Evolutionary conservation across 1,139 yeast species (phyloP).

Genomic region (Debaryomyces robertsiae): DNA sequence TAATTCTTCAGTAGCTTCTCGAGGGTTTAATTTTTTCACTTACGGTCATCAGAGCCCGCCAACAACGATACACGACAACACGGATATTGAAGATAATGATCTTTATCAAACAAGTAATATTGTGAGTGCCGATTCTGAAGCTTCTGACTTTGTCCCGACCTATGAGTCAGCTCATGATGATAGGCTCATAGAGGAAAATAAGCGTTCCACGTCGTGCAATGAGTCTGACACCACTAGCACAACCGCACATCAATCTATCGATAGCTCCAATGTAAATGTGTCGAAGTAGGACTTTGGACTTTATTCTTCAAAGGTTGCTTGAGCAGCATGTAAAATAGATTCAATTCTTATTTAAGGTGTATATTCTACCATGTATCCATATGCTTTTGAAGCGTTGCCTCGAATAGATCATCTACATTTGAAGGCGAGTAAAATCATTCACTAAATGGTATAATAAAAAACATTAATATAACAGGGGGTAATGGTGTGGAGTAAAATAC

Average conservation of each 20-base stretch:
- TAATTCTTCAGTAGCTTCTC: conserved; percentile 8
- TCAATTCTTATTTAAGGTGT: no score
- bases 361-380: no score
- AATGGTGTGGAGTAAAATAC: background rate
- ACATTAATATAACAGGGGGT: conserved; percentile 3
- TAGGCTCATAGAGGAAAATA: conserved; percentile 18
- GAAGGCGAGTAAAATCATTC: no score
- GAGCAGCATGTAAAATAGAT: no score
- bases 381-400: no score
- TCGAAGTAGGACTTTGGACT: no score
- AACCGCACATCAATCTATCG: background rate
- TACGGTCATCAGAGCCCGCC: conserved; percentile 14
- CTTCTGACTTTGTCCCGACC: conserved; percentile 41
- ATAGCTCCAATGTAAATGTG: background rate
- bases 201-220: background rate
- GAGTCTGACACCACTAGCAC: no score
- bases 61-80: conserved; percentile 8
- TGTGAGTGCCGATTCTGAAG: conserved; percentile 19
- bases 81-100: conserved; percentile 16
- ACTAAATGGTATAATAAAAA: background rate
- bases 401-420: no score
- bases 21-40: conserved; percentile 21
- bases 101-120: conserved; percentile 8
- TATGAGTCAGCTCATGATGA: conserved; percentile 37
- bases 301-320: no score